Conservation (phyloP, 2,329 filamentous ascomycete genomes). For the Aspergillus spinulosporus region DNA sequence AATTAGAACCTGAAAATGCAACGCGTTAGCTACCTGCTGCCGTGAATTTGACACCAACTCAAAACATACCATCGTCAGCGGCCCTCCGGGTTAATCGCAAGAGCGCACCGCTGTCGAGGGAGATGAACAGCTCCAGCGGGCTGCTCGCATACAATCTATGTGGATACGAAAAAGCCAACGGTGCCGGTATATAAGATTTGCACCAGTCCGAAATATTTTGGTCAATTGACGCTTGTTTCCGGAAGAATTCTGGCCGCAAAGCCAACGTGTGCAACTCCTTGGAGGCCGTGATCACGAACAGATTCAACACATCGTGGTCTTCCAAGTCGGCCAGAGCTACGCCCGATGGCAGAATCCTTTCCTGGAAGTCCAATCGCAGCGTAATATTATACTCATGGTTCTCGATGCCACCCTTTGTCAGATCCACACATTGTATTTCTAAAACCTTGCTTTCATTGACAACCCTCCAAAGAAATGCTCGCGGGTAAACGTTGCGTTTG, state of each 20-base stretch:
- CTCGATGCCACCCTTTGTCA: slow-evolving; percentile 67
- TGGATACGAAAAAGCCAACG: slow-evolving; percentile 73
- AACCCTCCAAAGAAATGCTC: slow-evolving; percentile 88
- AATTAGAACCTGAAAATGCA: slow-evolving; percentile 37
- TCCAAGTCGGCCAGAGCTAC: slow-evolving; percentile 78
- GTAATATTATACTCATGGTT: slow-evolving; percentile 69
- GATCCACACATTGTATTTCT: slow-evolving; percentile 79
- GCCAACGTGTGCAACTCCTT: slow-evolving; percentile 80
- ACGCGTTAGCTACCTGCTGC: slow-evolving; percentile 14
- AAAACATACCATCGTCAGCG: slow-evolving; percentile 50
- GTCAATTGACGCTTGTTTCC: slow-evolving; percentile 67
- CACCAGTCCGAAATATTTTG: slow-evolving; percentile 73
- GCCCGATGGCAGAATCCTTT: slow-evolving; percentile 71
- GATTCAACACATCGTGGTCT: slow-evolving; percentile 73
- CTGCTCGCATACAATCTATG: slow-evolving; percentile 77
- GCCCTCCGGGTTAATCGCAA: slow-evolving; percentile 68
- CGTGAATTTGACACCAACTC: not conserved
- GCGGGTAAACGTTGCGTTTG: slow-evolving; percentile 70
- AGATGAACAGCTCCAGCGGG: slow-evolving; percentile 72
- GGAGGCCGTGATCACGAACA: slow-evolving; percentile 77
- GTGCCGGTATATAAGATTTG: slow-evolving; percentile 71
- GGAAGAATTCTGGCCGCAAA: slow-evolving; percentile 80
- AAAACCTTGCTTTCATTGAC: slow-evolving; percentile 76
- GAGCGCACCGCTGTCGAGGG: slow-evolving; percentile 52
- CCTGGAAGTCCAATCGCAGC: slow-evolving; percentile 74